Evolutionary conservation across 352 stramenopile genomes (phyloP).

Genomic region (Phytophthora pisi): DNA sequence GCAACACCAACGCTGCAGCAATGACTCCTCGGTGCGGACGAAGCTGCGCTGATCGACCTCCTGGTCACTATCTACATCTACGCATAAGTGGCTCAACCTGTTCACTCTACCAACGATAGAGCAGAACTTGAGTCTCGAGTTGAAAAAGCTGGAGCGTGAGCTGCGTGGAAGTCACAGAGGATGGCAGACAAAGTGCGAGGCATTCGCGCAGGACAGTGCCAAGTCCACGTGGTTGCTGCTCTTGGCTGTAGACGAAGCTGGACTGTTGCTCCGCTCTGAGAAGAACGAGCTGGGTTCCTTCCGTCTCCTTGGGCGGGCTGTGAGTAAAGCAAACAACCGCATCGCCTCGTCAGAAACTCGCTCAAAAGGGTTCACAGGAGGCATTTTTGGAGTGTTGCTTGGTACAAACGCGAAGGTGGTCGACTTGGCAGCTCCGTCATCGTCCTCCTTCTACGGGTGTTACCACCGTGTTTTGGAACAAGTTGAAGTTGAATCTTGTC

Average conservation of each 20-base stretch:
- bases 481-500: constrained; percentile 19
- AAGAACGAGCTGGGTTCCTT: too few species aligned
- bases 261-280: too few species aligned
- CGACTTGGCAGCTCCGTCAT: neutral
- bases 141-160: too few species aligned
- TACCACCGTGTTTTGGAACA: constrained; percentile 20
- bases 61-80: neutral
- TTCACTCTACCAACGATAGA: too few species aligned
- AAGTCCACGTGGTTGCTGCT: too few species aligned
- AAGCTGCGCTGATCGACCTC: neutral
- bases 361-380: neutral
- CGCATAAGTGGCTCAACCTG: neutral
- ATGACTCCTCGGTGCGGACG: neutral
- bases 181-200: too few species aligned
- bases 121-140: too few species aligned
- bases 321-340: neutral
- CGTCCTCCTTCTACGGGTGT: neutral
- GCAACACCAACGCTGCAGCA: neutral
- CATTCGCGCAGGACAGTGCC: too few species aligned
- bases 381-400: neutral
- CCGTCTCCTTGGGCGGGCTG: neutral
- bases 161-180: too few species aligned
- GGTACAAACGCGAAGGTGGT: neutral
- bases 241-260: too few species aligned
- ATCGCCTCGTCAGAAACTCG: neutral